Evolutionary conservation across 2,329 filamentous ascomycete genomes (phyloP), one percentile per base, ranked within the genome.

Genomic region (Helotiales sp.): DNA sequence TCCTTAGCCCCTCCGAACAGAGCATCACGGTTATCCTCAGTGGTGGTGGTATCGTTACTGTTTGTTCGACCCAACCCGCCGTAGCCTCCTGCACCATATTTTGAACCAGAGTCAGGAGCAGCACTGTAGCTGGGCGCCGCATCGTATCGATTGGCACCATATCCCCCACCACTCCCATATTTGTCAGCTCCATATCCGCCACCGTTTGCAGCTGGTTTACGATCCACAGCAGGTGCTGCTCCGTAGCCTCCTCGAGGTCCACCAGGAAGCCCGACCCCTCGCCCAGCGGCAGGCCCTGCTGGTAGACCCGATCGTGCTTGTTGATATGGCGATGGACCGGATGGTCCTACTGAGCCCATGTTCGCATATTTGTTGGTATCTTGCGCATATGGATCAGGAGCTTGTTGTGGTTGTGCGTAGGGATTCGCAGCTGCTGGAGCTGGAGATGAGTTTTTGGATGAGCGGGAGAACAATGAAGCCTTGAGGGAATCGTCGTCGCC

Each of bases 341-440:
- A 74, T 36, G 54, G 56, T 40, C 48, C 57, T 42, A 44, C 76
- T 8, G 63, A 54, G 15, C 60, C 79, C 60, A 77, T 75, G 60
- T 79, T 77, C 57, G 80, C 77, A 66, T 84, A 85, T 25, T 82
- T 81, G 60, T 85, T 83, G 29, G 71, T 72, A 53, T 79, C 75
- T 69, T 83, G 78, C 52, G 83, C 82, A 66, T 87, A 87, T 5
- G 84, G 84, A 65, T 86, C 86, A 33, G 79, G 77, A 10, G 64
- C 63, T 58, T 58, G 64, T n/a, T 65, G 60, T 42, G 62, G 62
- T 58, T 70, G 66, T 17, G 70, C 70, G 57, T 72, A 71, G 22
- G 70, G 70, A 48, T 71, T 72, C 27, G 67, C 65, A 46, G 63
- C 61, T 33, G 67, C 57, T 25, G 64, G 68, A n/a, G 76, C 74